These are phyloP conservation scores for Pichia sp. DNA, from an alignment of 1,139 yeast species.

Conservation along the genomic window DNA sequence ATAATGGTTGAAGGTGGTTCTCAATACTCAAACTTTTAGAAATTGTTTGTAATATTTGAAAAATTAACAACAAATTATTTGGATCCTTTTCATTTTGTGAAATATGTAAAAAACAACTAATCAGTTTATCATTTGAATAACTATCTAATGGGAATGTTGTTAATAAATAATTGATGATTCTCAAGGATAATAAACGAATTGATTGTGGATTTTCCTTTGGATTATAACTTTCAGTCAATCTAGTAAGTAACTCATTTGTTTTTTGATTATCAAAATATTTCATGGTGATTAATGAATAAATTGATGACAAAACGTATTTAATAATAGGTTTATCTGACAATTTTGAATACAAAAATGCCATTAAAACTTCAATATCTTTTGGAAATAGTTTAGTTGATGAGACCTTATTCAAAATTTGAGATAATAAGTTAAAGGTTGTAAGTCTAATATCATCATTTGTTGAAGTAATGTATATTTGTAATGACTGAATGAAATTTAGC, in stretches of 20 bases:
- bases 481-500: slow-evolving; percentile 12
- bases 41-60: slow-evolving; percentile 48
- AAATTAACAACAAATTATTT: slow-evolving; percentile 67
- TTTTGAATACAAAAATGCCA: slow-evolving; percentile 58
- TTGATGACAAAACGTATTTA: slow-evolving; percentile 47
- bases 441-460: slow-evolving; percentile 51
- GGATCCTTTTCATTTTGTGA: slow-evolving; percentile 95
- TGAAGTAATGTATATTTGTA: slow-evolving; percentile 48
- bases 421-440: slow-evolving; percentile 53
- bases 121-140: slow-evolving; percentile 27
- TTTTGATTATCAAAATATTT: slow-evolving; percentile 34
- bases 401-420: slow-evolving; percentile 41
- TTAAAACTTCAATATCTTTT: slow-evolving; percentile 63
- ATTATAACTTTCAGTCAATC: slow-evolving; percentile 43
- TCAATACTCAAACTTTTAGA: slow-evolving; percentile 39
- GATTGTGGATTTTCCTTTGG: slow-evolving; percentile 61
- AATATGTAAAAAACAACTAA: slow-evolving; percentile 55
- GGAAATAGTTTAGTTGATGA: slow-evolving; percentile 38
- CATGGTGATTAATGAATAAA: slow-evolving; percentile 48
- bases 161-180: slow-evolving; percentile 31
- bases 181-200: slow-evolving; percentile 56
- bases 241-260: slow-evolving; percentile 34
- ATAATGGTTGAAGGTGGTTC: slow-evolving; percentile 51
- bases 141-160: not conserved
- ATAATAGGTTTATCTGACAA: slow-evolving; percentile 58